Evolutionary conservation across 805 yeast genomes (phyloP), one percentile per base, ranked within the genome.

Genomic region (Candida railenensis): DNA sequence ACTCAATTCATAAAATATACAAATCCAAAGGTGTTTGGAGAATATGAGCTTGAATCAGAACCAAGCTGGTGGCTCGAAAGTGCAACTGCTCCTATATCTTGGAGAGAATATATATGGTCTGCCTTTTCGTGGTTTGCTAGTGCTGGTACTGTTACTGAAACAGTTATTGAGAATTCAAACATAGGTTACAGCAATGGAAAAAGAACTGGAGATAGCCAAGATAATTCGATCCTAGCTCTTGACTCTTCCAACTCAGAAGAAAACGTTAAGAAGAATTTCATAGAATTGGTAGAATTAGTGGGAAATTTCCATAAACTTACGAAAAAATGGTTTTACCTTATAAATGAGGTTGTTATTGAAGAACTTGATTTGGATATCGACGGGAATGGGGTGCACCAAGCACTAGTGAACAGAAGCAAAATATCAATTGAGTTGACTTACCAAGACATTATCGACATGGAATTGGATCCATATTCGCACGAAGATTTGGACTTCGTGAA

Each of bases 71-170:
- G 81, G 80, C 44, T 57, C 9, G 53, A 59, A 2, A 55, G 59
- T 3, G 71, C 73, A 11, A 69, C 78, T 1, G 81, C 77, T 42
- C 70, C 81, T 1, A 60, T 73, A 19, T 73, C 85, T 1, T 75
- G 87, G 77, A 69, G 72, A 45, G 83, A 81, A 53, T 68, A 77
- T 36, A 67, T 83, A 1, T 83, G 87, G 87, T 71, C 78, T 45
- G 90, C 90, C 0, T 76, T 87, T 48, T 68, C 86, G 18, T 87
- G 94, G 94, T 87, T 92, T 89, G 96, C 96, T 2, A 77, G 87
- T 25, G 92, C 94, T 1, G 96, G 94, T 7, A 86, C 83, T 48
- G 59, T 55, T 4, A 51, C 47, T 37, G 46, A 49, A 18, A 49
- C 37, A 3, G 37, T 16, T n/a, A 19, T 44, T 28, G 37, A 40